These are phyloP conservation scores for Mycena rosella DNA, from an alignment of 768 basidiomycete species.

Conservation along the genomic window DNA sequence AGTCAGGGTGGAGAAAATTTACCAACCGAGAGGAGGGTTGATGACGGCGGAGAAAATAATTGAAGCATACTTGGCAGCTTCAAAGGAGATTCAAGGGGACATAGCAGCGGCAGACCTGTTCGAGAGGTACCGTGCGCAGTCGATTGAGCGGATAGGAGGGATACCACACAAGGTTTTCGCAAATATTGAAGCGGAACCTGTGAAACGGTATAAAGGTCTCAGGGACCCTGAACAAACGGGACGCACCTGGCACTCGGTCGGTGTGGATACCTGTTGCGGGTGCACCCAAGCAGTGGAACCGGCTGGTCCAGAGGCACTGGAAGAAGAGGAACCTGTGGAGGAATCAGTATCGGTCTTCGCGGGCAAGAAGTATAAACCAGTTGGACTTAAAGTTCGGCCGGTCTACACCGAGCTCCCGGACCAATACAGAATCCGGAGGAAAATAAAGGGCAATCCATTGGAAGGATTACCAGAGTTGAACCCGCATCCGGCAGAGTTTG, in stretches of 20 bases:
- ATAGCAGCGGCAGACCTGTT: not conserved
- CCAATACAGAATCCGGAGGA: slow-evolving; percentile 32
- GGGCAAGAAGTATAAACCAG: slow-evolving; percentile 40
- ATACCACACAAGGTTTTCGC: slow-evolving; percentile 23
- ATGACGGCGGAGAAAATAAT: too few species aligned
- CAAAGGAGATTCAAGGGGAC: not conserved
- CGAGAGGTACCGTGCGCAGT: not conserved
- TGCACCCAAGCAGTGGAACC: slow-evolving; percentile 3
- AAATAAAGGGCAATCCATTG: slow-evolving; percentile 45
- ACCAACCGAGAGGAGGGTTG: too few species aligned
- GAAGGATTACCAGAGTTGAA: slow-evolving; percentile 32
- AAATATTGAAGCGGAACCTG: not conserved
- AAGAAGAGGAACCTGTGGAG: not conserved
- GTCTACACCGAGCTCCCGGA: slow-evolving; percentile 37
- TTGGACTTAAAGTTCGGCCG: slow-evolving; percentile 36
- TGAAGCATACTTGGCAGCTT: slow-evolving; percentile 9
- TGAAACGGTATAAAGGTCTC: not conserved
- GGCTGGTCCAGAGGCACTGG: not conserved
- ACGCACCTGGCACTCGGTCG: not conserved
- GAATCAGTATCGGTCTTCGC: slow-evolving; percentile 13
- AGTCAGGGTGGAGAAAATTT: too few species aligned
- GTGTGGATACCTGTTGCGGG: not conserved
- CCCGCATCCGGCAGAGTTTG: slow-evolving; percentile 36
- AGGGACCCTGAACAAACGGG: not conserved
- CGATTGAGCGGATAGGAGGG: not conserved